Conservation (phyloP, 78 protist species). For the Blattamonas nauphoetae region DNA sequence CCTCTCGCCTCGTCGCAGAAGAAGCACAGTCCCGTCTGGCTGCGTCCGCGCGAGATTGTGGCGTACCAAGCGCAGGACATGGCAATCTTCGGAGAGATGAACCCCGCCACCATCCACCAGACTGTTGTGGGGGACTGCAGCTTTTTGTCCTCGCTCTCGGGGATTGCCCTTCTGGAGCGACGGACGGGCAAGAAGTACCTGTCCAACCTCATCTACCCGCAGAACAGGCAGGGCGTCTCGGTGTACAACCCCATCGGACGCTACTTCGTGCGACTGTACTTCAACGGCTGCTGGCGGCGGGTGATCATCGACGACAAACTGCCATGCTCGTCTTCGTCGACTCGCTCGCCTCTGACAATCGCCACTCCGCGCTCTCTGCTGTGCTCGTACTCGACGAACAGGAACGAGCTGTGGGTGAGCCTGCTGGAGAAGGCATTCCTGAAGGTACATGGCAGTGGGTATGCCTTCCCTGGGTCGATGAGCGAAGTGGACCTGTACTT, state of each 20-base stretch:
- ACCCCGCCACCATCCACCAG: not conserved
- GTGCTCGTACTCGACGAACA: not conserved
- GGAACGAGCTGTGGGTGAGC: not conserved
- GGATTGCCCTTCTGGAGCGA: not conserved
- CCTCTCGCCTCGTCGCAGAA: not conserved
- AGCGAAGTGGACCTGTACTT: not conserved
- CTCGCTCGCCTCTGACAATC: not conserved
- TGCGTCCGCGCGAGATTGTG: not conserved
- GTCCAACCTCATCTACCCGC: not conserved
- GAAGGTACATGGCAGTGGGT: not conserved
- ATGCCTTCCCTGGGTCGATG: not conserved
- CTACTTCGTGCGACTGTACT: not conserved
- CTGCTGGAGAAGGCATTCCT: not conserved
- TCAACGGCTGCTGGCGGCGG: not conserved
- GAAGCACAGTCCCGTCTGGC: not conserved
- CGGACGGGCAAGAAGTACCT: not conserved
- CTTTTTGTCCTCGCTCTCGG: not conserved
- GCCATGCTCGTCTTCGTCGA: not conserved
- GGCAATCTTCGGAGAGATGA: not conserved
- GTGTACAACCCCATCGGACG: not conserved
- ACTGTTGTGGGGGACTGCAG: not conserved
- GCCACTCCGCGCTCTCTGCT: not conserved
- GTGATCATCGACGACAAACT: not conserved
- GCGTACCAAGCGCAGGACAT: not conserved
- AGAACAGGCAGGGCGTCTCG: not conserved